Evolutionary conservation across 148 eudicot species (phyloP).

Genomic region (Persicaria tinctoria): DNA sequence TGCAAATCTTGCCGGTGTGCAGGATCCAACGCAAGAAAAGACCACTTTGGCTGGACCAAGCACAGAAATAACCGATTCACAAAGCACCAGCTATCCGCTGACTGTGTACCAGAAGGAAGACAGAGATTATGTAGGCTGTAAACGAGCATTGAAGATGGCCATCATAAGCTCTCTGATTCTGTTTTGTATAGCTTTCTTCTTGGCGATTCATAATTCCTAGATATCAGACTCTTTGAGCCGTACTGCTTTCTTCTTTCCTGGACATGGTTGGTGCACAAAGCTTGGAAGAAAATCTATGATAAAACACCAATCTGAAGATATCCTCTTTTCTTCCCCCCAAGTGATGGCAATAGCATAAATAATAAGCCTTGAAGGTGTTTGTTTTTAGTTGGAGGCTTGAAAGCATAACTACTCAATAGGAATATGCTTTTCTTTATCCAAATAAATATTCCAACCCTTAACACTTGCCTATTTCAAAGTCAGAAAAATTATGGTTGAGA

Average conservation of each 20-base stretch:
- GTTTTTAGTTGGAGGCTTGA: too few species aligned
- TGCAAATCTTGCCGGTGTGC: neutral
- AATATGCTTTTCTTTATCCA: too few species aligned
- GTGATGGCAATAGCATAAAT: too few species aligned
- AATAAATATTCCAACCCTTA: too few species aligned
- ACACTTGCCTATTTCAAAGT: too few species aligned
- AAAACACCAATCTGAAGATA: neutral
- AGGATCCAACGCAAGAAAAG: neutral
- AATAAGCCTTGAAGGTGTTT: too few species aligned
- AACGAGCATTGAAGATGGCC: slow-evolving; percentile 7
- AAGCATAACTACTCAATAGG: too few species aligned
- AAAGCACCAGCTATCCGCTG: neutral
- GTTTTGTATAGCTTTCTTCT: slow-evolving; percentile 12
- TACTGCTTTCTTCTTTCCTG: neutral
- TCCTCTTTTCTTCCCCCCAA: too few species aligned
- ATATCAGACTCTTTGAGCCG: neutral
- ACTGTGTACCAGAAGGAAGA: slow-evolving; percentile 6
- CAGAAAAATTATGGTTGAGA: too few species aligned
- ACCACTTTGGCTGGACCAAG: slow-evolving; percentile 15
- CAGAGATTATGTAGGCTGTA: neutral
- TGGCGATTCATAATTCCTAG: neutral
- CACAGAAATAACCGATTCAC: neutral
- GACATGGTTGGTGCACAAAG: neutral
- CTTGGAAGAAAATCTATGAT: neutral
- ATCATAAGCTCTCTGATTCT: slow-evolving; percentile 11